These are phyloP conservation scores for Phytophthora cactorum DNA, from an alignment of 352 stramenopile species.

Conservation along the genomic window DNA sequence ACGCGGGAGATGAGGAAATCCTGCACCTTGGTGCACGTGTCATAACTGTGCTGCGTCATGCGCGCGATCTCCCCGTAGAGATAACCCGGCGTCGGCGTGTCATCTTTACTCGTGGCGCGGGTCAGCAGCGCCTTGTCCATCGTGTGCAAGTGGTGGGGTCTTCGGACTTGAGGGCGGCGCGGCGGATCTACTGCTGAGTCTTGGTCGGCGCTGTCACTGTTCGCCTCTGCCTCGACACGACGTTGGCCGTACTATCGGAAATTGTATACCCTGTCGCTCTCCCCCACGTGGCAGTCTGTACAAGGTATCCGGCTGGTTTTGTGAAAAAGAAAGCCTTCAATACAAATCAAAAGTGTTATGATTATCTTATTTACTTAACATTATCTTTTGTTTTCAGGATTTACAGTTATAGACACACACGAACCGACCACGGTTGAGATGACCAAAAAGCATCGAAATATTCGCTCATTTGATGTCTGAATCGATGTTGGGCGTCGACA, in stretches of 20 bases:
- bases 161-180: not conserved
- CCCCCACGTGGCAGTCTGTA: constrained; percentile 14
- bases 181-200: constrained; percentile 5
- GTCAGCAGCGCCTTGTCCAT: constrained; percentile 95
- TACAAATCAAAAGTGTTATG: not conserved
- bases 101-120: constrained; percentile 94
- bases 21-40: constrained; percentile 89
- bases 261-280: constrained; percentile 7
- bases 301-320: constrained; percentile 12
- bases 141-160: not conserved
- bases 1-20: constrained; percentile 93
- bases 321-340: not conserved
- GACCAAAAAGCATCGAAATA: too few species aligned
- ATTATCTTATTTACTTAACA: constrained; percentile 4
- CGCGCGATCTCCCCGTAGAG: constrained; percentile 96
- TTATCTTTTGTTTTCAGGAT: not conserved
- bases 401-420: not conserved
- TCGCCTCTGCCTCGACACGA: constrained; percentile 8
- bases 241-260: constrained; percentile 5
- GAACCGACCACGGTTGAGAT: too few species aligned
- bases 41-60: constrained; percentile 93
- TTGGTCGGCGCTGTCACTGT: constrained; percentile 4
- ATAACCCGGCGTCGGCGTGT: constrained; percentile 95
- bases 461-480: too few species aligned
- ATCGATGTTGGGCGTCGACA: too few species aligned